Percentiles rank a stretch among this genome's conserved stretches.
These are phyloP conservation scores for Starmerella sp. DNA, from an alignment of 805 yeast species.

Conservation along the genomic window DNA sequence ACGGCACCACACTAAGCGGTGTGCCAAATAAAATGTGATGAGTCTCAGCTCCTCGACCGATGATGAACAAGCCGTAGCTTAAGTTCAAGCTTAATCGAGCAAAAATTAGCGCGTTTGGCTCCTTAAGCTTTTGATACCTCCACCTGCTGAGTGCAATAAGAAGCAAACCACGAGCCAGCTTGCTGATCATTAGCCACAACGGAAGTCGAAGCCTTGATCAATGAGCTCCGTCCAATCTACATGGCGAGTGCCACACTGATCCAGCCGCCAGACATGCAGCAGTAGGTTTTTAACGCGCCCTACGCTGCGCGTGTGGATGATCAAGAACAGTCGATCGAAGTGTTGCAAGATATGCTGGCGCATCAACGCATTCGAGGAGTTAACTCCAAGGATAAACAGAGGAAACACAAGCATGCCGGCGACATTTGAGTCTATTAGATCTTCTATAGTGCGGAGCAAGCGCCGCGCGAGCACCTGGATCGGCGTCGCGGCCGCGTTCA, in stretches of 20 bases:
- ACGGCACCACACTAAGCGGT: too few relatives aligned
- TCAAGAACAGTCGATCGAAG: constrained; percentile 43
- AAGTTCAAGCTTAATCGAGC: too few relatives aligned
- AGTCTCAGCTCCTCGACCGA: too few relatives aligned
- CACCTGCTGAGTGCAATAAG: not conserved
- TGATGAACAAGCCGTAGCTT: too few relatives aligned
- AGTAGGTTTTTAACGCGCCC: constrained; percentile 34
- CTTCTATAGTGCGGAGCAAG: constrained; percentile 46
- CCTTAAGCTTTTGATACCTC: too few relatives aligned
- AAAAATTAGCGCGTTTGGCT: too few relatives aligned
- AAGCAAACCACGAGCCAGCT: too few relatives aligned
- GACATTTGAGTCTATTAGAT: constrained; percentile 51
- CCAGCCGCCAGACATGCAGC: constrained; percentile 36
- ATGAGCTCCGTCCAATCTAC: constrained; percentile 67
- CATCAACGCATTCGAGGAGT: constrained; percentile 44
- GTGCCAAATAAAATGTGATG: too few relatives aligned
- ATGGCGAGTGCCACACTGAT: constrained; percentile 42
- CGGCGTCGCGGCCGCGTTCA: constrained; percentile 53
- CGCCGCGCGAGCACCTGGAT: constrained; percentile 48
- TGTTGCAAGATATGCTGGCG: constrained; percentile 41
- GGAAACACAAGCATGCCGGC: constrained; percentile 70
- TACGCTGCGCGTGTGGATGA: constrained; percentile 60
- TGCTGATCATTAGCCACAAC: constrained; percentile 43
- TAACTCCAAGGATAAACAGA: constrained; percentile 64
- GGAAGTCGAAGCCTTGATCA: constrained; percentile 63